phyloP scores from a whole-genome alignment of 1,284 basidiomycete species.

The Fomitopsis palustris region DNA sequence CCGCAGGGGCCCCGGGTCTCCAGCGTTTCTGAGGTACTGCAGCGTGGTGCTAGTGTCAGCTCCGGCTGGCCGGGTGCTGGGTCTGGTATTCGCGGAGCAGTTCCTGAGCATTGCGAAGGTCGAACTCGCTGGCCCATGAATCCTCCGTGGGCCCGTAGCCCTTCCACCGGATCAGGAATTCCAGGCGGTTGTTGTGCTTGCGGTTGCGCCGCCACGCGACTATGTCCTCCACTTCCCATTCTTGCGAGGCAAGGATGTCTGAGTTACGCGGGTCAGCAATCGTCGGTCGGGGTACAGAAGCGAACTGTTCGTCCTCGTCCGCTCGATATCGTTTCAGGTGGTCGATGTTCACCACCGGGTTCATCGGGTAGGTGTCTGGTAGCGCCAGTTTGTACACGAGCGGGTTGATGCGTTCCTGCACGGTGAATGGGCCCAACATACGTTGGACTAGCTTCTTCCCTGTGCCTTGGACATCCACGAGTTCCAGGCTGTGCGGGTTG shows the following conservation, averaged over 20 bases:
- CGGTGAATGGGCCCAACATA: slow-evolving; percentile 31
- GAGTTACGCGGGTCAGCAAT: not conserved
- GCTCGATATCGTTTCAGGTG: slow-evolving; percentile 23
- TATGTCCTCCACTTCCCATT: not conserved
- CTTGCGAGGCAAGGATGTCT: not conserved
- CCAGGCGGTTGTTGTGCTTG: not conserved
- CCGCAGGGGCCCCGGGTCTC: not conserved
- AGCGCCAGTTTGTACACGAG: slow-evolving; percentile 26
- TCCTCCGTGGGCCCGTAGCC: not conserved
- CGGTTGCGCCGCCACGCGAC: not conserved
- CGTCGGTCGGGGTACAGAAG: not conserved
- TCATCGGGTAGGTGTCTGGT: slow-evolving; percentile 23
- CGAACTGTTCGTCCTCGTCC: not conserved
- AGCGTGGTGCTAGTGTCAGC: not conserved
- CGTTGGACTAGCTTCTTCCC: slow-evolving; percentile 30
- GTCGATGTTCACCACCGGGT: slow-evolving; percentile 28
- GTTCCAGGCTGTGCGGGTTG: slow-evolving; percentile 28
- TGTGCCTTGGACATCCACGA: slow-evolving; percentile 22
- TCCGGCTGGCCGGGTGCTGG: not conserved
- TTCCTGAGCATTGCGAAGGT: not conserved
- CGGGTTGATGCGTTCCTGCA: slow-evolving; percentile 24
- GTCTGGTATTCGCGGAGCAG: not conserved
- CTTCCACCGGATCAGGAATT: not conserved
- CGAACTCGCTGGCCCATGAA: not conserved
- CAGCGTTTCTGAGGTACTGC: not conserved